Evolutionary conservation across 495 filamentous ascomycete genomes (phyloP), one percentile per base, ranked within the genome.

Genomic region (Xylaria acuta): DNA sequence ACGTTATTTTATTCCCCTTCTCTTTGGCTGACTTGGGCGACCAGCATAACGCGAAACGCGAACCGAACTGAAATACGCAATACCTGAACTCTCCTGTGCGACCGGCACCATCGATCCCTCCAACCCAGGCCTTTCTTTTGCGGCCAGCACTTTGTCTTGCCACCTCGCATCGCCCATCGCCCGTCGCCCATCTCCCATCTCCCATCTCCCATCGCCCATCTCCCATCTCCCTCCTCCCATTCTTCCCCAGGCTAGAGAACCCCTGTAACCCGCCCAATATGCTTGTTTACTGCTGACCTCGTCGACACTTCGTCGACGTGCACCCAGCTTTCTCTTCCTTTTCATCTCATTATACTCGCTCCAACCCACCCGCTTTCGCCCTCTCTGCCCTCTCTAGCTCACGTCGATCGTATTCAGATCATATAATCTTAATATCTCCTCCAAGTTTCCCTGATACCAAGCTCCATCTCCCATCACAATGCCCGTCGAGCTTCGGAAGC

Each of bases 401-500:
- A 3, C 30, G 8, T 36, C 18, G 2, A 67, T 67, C 20, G 5
- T 67, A 34, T 56, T 34, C 27, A 30, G 9, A 54, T 43, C 65
- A 27, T 30, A 25, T 67, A 67, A 67, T 67, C 34, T 60, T 60
- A 70, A 60, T 70, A 34, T 53, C 56, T 64, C 20, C 9, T n/a
- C 3, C 16, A 41, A 40, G 18, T 45, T 45, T 62, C 9, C 45
- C 22, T 56, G 12, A 34, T 36, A 53, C 30, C 22, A 11, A 64
- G 16, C 69, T 56, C 41, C 43, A 30, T 41, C 2, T 64, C 38
- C 0, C 18, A 56, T 49, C 60, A 45, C 45, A 62, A 89, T 89
- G 86, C 83, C 84, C 75, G 80, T 83, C 69, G 91, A 93, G 83
- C 85, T 93, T 49, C 88, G 92, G 80, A 94, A 94, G 84, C 90